phyloP scores from a whole-genome alignment of 768 basidiomycete genomes.

The Lentinula edodes region DNA sequence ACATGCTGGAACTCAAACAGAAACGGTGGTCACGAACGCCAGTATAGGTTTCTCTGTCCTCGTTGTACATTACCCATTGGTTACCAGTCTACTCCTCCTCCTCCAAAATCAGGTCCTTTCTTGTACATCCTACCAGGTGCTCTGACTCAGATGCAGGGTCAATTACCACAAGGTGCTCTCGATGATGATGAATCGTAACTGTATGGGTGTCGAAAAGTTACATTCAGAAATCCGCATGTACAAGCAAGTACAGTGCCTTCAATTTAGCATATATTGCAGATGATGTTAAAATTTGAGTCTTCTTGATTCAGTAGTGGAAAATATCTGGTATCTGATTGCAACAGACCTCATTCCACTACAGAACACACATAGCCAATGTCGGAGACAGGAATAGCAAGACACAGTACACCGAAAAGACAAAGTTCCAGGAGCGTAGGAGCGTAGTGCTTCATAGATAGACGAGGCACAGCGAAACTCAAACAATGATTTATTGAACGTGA shows the following conservation, averaged over 20 bases:
- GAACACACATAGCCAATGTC: too few relatives aligned
- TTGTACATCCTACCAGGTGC: constrained; percentile 79
- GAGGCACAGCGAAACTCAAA: background rate
- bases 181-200: constrained; percentile 42
- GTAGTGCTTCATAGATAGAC: background rate
- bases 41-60: constrained; percentile 66
- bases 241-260: too few relatives aligned
- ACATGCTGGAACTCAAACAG: constrained; percentile 25
- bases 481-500: background rate
- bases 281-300: too few relatives aligned
- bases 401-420: too few relatives aligned
- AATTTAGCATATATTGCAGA: too few relatives aligned
- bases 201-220: background rate
- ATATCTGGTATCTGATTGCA: too few relatives aligned
- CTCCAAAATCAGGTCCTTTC: constrained; percentile 70
- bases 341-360: too few relatives aligned
- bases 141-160: constrained; percentile 84
- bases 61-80: constrained; percentile 63
- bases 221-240: background rate
- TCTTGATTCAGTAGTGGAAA: too few relatives aligned
- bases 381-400: too few relatives aligned
- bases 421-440: too few relatives aligned
- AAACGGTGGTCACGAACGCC: constrained; percentile 65
- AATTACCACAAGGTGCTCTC: constrained; percentile 80
- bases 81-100: constrained; percentile 77